Conservation (phyloP, 2,329 filamentous ascomycete genomes). For the Nemania serpens region DNA sequence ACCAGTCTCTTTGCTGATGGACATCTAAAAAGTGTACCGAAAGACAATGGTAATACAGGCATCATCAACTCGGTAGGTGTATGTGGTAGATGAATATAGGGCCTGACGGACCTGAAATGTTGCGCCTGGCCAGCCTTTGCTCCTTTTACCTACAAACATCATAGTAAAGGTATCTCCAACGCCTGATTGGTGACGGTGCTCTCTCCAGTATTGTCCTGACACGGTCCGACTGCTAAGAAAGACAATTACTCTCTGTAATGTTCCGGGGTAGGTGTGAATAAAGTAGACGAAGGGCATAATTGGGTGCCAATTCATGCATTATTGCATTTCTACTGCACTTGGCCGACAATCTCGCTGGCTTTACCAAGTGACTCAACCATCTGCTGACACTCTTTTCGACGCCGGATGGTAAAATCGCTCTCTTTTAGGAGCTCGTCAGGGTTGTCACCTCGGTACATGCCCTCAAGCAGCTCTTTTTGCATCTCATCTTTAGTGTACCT, state of each 20-base stretch:
- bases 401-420: constrained; percentile 92
- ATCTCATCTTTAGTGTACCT: constrained; percentile 97
- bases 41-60: constrained; percentile 1
- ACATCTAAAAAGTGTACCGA: constrained; percentile 8
- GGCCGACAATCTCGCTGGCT: constrained; percentile 94
- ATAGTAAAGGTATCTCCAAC: constrained; percentile 10
- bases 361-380: constrained; percentile 94
- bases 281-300: neutral
- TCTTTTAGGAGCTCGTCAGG: constrained; percentile 96
- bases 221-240: neutral
- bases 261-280: neutral
- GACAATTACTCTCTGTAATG: neutral
- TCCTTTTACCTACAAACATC: constrained; percentile 14
- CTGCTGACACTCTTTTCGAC: constrained; percentile 97
- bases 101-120: constrained; percentile 3
- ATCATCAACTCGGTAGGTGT: neutral
- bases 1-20: constrained; percentile 11
- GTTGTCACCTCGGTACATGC: constrained; percentile 92
- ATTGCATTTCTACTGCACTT: constrained; percentile 59
- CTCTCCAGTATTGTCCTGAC: neutral
- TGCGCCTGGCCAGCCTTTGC: constrained; percentile 1
- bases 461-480: constrained; percentile 94
- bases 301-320: constrained; percentile 4
- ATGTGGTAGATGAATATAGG: constrained; percentile 11
- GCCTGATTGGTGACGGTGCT: constrained; percentile 7